Base-by-base conservation (phyloP, 1,284 basidiomycete species). In the Retiboletus flavoniger region DNA sequence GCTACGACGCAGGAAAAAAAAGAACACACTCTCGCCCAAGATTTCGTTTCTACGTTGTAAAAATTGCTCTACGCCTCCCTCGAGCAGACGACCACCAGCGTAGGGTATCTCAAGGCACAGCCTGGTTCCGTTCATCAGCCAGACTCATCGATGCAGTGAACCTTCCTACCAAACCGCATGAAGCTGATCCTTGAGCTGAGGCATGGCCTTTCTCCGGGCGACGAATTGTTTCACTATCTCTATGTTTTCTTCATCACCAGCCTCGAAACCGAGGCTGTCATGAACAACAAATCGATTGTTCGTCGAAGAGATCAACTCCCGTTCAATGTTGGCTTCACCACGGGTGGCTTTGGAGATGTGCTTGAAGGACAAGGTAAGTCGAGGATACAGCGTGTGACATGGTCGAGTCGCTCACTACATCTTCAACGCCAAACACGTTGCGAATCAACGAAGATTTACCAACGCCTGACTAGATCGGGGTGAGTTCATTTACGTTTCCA, bases 211-310 rank as follows among this genome's bases (percentile, higher is more conserved):
- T 24, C 60, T 53, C 21, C n/a, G 28, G 7, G 46, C 19, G 17
- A 64, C 38, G 4, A 64, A 61, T 0, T 43, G 0, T 21, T 42
- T 35, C 31, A 62, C 60, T 7, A 19, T 31, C 0, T 46, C 24
- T 14, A 60, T 47, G 10, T 62, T 56, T 8, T 6, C 3, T 32
- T 40, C 28, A 17, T 64, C 62, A 4, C n/a, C 57, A 11, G 48
- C 45, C 38, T 64, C 62, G 9, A 62, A 64, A 0, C 60, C 60
- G 8, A 53, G 56, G 34, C 62, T 62, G 24, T 64, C 62, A 11
- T 62, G 62, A 4, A 64, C 47, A 7, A 61, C 60, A n/a, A 61
- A 50, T 39, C 50, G 47, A 2, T 45, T 26, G 17, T 62, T 62
- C 8, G 6, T 32, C 16, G 17, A 7, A 17, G 63, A 49, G 17